These are phyloP conservation scores for Microdochium paspali DNA, from an alignment of 2,329 filamentous ascomycete genomes.

Conservation along the genomic window DNA sequence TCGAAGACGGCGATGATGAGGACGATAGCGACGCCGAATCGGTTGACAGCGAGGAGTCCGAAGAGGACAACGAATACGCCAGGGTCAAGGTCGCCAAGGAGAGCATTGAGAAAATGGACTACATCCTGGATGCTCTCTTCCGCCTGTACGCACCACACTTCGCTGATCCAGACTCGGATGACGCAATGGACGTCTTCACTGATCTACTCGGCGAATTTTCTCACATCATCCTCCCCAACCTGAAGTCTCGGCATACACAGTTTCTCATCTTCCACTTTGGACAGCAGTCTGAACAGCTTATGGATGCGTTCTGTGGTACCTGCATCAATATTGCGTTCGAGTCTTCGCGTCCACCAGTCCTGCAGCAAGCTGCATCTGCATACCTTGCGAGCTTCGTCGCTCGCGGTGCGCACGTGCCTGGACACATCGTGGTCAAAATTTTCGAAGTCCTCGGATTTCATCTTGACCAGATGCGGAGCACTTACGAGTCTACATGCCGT, in stretches of 20 bases:
- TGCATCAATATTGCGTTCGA: conserved; percentile 67
- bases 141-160: conserved; percentile 70
- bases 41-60: conserved; percentile 58
- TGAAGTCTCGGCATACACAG: conserved; percentile 86
- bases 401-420: conserved; percentile 72
- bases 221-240: conserved; percentile 80
- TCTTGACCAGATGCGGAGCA: conserved; percentile 63
- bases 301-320: conserved; percentile 73
- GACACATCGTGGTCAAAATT: conserved; percentile 69
- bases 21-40: conserved; percentile 62
- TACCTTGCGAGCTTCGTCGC: conserved; percentile 95
- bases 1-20: conserved; percentile 43
- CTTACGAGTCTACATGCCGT: conserved; percentile 64
- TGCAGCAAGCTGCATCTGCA: conserved; percentile 77
- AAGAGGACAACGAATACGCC: conserved; percentile 48
- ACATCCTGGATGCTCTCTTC: conserved; percentile 82
- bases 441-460: conserved; percentile 72
- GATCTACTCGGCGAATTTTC: conserved; percentile 79
- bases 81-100: conserved; percentile 65
- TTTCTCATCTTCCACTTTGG: conserved; percentile 95
- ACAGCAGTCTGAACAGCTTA: conserved; percentile 68
- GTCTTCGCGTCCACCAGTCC: conserved; percentile 57
- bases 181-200: conserved; percentile 65
- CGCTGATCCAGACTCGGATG: conserved; percentile 54
- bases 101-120: conserved; percentile 85